Evolutionary conservation across 306 rosid species (phyloP).

Genomic region (Ziziphus jujuba): DNA sequence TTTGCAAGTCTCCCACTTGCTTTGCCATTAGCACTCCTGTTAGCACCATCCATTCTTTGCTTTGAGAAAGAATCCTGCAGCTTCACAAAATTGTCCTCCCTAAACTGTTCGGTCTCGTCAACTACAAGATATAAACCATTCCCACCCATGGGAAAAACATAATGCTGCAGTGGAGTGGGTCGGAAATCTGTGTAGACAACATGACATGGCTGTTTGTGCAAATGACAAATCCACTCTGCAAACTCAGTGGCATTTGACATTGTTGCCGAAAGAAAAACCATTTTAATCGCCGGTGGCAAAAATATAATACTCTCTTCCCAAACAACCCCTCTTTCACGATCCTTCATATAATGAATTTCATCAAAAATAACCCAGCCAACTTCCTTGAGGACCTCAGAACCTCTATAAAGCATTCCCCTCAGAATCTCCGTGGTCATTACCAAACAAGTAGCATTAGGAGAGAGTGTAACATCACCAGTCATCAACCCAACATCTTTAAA

Average conservation of each 20-base stretch:
- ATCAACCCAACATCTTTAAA: slow-evolving; percentile 84
- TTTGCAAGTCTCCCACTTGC: slow-evolving; percentile 57
- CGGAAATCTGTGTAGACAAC: slow-evolving; percentile 95
- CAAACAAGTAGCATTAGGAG: slow-evolving; percentile 82
- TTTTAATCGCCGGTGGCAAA: slow-evolving; percentile 84
- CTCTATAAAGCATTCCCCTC: slow-evolving; percentile 92
- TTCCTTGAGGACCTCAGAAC: slow-evolving; percentile 87
- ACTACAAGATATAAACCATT: slow-evolving; percentile 85
- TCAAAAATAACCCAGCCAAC: slow-evolving; percentile 97
- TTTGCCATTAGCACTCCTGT: slow-evolving; percentile 51
- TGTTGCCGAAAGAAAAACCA: slow-evolving; percentile 93
- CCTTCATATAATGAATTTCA: slow-evolving; percentile 96
- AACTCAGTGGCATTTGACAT: slow-evolving; percentile 97
- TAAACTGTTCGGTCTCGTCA: slow-evolving; percentile 80
- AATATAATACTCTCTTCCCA: slow-evolving; percentile 99
- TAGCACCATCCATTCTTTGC: slow-evolving; percentile 54
- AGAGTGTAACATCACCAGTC: slow-evolving; percentile 94
- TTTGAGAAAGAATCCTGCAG: slow-evolving; percentile 67
- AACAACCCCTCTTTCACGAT: slow-evolving; percentile 95
- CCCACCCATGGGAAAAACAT: slow-evolving; percentile 78
- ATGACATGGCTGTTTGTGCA: slow-evolving; percentile 93
- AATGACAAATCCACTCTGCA: slow-evolving; percentile 92
- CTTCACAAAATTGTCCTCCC: slow-evolving; percentile 79
- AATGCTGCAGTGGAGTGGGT: slow-evolving; percentile 93
- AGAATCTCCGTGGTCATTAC: slow-evolving; percentile 96